Evolutionary conservation across 2,329 filamentous ascomycete genomes (phyloP), one percentile per base, ranked within the genome.

Genomic region (Dactylellina cionopaga): DNA sequence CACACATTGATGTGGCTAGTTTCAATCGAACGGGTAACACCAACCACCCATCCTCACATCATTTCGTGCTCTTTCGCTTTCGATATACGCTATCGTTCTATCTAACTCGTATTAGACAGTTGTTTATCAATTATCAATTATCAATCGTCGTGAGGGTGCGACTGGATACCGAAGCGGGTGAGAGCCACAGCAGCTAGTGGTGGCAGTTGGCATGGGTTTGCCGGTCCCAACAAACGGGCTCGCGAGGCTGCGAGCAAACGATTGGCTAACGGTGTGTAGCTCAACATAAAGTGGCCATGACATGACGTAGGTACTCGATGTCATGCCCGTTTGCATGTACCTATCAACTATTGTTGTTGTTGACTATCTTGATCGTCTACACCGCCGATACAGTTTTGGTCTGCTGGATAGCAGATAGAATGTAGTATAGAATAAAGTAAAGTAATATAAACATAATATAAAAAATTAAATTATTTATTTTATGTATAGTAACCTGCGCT

Each of bases 221-320:
- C 33, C 22, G 35, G 33, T 66, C 62, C 62, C 62, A 66, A 66
- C 62, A 66, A 65, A 65, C 49, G 19, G 39, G 19, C 39, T n/a
- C n/a, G 49, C n/a, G 33, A 9, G 15, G 2, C 13, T 9, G n/a
- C n/a, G 5, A 9, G 17, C 27, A 15, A 39, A 35, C 27, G 19
- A 9, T 13, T 51, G 51, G 51, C 49, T 66, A 5, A 41, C 46
- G 27, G 27, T 37, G 15, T 29, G 9, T 5, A 29, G 17, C 44
- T 51, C 46, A 63, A 63, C 44, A 49, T 39, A 49, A 51, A 24
- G n/a, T 49, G 60, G 44, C 22, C 17, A 17, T 13, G 43, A 19
- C 39, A 51, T 66, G 62, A 66, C 62, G 62, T 66, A 39, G 62
- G 17, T 56, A 51, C 62, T 35, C 33, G 51, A 22, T 33, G 22